These are phyloP conservation scores for Scedosporium dehoogii DNA, from an alignment of 2,329 filamentous ascomycete species.

Conservation along the genomic window DNA sequence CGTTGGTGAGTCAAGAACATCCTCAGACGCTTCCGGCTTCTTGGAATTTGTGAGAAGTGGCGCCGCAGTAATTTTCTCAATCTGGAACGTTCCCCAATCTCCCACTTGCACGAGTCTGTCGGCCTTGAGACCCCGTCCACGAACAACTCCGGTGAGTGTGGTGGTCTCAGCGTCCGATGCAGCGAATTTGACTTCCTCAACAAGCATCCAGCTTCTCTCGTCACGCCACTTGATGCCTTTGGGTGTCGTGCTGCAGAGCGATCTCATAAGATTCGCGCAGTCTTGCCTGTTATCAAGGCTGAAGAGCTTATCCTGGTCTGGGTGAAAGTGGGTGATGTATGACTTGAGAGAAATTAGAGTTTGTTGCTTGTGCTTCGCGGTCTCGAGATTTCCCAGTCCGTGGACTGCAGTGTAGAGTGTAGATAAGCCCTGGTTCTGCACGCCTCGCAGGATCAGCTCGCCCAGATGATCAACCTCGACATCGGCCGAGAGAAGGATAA, in stretches of 20 bases:
- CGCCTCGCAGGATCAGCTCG: conserved; percentile 73
- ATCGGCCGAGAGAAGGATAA: conserved; percentile 73
- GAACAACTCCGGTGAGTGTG: conserved; percentile 72
- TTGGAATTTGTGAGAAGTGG: conserved; percentile 53
- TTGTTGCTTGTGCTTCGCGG: conserved; percentile 66
- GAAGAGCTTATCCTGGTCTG: conserved; percentile 82
- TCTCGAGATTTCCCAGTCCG: conserved; percentile 66
- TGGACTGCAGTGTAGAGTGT: conserved; percentile 83
- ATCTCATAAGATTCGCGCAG: conserved; percentile 80
- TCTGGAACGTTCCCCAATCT: conserved; percentile 89
- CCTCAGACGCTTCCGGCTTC: conserved; percentile 44
- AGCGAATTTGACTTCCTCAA: conserved; percentile 71
- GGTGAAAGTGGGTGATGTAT: conserved; percentile 91
- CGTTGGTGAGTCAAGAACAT: conserved; percentile 58
- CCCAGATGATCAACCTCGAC: conserved; percentile 78
- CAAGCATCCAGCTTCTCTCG: conserved; percentile 88
- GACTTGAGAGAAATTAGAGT: conserved; percentile 78
- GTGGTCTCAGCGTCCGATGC: conserved; percentile 51
- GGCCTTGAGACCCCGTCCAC: conserved; percentile 78
- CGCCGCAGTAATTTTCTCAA: conserved; percentile 77
- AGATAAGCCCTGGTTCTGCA: conserved; percentile 90
- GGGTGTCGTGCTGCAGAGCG: conserved; percentile 81
- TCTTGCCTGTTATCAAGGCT: conserved; percentile 84
- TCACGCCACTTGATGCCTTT: conserved; percentile 96
- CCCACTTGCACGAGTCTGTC: conserved; percentile 85